Evolutionary conservation across 441 rosid species (phyloP), one percentile per base, ranked within the genome.

Genomic region (Omphalea diandra): DNA sequence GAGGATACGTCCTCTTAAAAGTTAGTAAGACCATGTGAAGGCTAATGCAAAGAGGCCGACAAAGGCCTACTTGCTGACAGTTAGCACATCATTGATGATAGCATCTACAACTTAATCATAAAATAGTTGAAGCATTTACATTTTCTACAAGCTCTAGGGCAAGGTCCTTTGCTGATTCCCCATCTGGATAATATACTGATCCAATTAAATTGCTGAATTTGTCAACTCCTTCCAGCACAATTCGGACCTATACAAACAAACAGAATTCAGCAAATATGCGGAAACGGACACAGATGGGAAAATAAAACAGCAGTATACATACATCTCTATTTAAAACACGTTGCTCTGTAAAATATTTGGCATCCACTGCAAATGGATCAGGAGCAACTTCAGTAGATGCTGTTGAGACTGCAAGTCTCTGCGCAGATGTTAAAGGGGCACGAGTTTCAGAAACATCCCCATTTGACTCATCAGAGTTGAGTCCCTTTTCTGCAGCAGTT

Each of bases 181-280:
- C 94, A 20, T 88, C 98, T 20, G 97, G 83, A 75, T 96, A 96
- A 83, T 87, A 86, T 24, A 96, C 87, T 7, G 99, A 90, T 14
- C 99, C 98, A 76, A 96, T 88, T 88, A 96, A 80, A 79, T 91
- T 96, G 83, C 86, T 90, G 81, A 87, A 88, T 71, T 91, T 91
- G 81, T 96, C 99, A 67, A 88, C 95, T 27, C 98, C 98, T 87
- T 96, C 99, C 69, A 96, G 83, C 68, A 96, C 98, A 78, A 96
- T 85, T 24, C 99, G 97, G 35, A 96, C 97, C 99, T 96, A 71
- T 49, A 76, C 64, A 79, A 75, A 66, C 80, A 77, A 69, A 57
- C 24, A 77, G 47, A 22, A 41, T 40, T 72, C 33, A 41, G 59
- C 71, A 26, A 71, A 33, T 60, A 58, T 58, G 22, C 32, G 29